Conservation (phyloP, 148 eudicot species). For the Rhododendron griersonianum region DNA sequence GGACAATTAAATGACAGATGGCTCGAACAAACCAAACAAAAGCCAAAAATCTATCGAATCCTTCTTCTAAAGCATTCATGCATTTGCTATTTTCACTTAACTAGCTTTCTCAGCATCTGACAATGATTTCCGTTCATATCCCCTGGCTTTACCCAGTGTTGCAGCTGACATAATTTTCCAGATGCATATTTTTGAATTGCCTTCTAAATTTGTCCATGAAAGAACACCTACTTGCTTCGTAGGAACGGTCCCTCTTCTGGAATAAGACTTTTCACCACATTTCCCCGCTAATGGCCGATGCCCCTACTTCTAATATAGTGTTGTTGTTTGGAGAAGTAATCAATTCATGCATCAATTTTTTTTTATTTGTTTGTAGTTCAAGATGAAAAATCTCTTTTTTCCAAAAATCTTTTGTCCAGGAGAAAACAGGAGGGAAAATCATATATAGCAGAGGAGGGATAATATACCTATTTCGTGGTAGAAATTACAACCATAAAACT, state of each 20-base stretch:
- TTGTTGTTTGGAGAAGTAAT: background rate
- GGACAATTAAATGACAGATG: background rate
- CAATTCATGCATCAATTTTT: background rate
- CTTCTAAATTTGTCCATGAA: background rate
- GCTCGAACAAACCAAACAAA: background rate
- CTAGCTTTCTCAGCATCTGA: background rate
- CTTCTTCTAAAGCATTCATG: background rate
- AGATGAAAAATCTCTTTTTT: constrained; percentile 3
- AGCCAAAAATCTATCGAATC: background rate
- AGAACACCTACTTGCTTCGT: background rate
- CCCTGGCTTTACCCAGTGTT: background rate
- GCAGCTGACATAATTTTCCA: background rate
- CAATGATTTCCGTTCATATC: background rate
- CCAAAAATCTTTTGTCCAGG: constrained; percentile 41
- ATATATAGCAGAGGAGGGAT: constrained; percentile 71
- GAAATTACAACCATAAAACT: constrained; percentile 81
- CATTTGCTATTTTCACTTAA: background rate
- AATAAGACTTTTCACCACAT: background rate
- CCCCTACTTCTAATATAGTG: background rate
- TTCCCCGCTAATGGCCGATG: background rate
- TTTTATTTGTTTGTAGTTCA: background rate
- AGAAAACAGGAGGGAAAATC: constrained; percentile 88
- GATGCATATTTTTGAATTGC: background rate
- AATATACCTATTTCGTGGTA: constrained; percentile 84
- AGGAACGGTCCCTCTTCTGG: background rate